phyloP scores from a whole-genome alignment of 176 grass and related monocot genomes.

The Echinochloa phyllopogon region DNA sequence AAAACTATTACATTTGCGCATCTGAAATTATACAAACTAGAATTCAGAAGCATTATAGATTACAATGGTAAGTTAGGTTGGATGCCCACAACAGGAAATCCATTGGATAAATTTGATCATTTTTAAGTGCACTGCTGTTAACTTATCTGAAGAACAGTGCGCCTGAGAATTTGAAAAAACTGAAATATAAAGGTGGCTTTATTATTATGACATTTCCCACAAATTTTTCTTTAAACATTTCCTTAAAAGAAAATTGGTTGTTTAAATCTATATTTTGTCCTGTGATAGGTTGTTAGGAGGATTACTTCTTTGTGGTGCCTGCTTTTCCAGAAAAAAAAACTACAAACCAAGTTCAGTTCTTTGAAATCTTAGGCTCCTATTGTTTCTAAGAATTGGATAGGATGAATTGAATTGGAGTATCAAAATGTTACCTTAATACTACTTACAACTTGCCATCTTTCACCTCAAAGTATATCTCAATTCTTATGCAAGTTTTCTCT shows the following conservation, averaged over 20 bases:
- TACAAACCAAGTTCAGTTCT: not conserved
- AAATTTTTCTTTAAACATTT: not conserved
- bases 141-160: not conserved
- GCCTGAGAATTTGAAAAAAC: not conserved
- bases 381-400: not conserved
- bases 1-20: not conserved
- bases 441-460: not conserved
- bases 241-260: not conserved
- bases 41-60: not conserved
- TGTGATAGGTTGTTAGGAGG: conserved; percentile 16
- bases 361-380: not conserved
- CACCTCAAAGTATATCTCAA: conserved; percentile 5
- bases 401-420: not conserved
- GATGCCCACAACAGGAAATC: conserved; percentile 5
- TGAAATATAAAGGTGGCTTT: not conserved
- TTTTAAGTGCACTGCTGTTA: conserved; percentile 5
- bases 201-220: not conserved
- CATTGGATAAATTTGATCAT: not conserved
- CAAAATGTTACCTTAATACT: not conserved
- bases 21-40: conserved; percentile 23
- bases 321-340: conserved; percentile 3
- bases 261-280: conserved; percentile 12
- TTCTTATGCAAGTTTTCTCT: not conserved
- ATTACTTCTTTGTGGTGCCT: not conserved
- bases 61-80: not conserved